Conservation (phyloP, 345 rosid genomes). For the Balakata baccata region DNA sequence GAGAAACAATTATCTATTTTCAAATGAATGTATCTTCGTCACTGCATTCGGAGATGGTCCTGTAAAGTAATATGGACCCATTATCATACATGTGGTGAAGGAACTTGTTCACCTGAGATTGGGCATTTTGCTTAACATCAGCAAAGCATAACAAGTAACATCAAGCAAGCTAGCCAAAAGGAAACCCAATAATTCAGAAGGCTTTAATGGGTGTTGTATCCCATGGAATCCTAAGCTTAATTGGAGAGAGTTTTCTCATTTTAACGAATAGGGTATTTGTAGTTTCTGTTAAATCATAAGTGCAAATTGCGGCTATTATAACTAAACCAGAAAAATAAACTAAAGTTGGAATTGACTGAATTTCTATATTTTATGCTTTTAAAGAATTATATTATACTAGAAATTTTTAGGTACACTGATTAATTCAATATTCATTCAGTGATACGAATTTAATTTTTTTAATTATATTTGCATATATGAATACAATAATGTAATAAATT, state of each 20-base stretch:
- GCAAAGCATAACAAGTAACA: not conserved
- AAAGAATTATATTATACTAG: too few species aligned
- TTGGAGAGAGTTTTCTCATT: not conserved
- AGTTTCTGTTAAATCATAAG: not conserved
- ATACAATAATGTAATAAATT: too few species aligned
- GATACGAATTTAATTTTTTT: too few species aligned
- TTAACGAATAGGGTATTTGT: not conserved
- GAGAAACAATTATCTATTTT: too few species aligned
- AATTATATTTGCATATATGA: too few species aligned
- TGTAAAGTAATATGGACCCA: too few species aligned
- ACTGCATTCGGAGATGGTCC: too few species aligned
- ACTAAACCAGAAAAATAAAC: not conserved
- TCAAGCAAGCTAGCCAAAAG: slow-evolving; percentile 4
- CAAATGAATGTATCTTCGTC: too few species aligned
- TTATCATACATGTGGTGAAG: not conserved
- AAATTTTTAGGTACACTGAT: too few species aligned
- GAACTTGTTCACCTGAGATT: slow-evolving; percentile 24
- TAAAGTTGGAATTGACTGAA: slow-evolving; percentile 30
- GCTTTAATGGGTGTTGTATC: not conserved
- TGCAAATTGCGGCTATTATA: not conserved
- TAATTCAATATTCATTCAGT: too few species aligned
- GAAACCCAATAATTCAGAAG: slow-evolving; percentile 16
- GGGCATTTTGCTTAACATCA: slow-evolving; percentile 15
- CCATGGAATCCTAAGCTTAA: too few species aligned
- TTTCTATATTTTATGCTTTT: slow-evolving; percentile 21